Conservation (phyloP, 805 yeast species). For the Kodamaea neixiangensis region DNA sequence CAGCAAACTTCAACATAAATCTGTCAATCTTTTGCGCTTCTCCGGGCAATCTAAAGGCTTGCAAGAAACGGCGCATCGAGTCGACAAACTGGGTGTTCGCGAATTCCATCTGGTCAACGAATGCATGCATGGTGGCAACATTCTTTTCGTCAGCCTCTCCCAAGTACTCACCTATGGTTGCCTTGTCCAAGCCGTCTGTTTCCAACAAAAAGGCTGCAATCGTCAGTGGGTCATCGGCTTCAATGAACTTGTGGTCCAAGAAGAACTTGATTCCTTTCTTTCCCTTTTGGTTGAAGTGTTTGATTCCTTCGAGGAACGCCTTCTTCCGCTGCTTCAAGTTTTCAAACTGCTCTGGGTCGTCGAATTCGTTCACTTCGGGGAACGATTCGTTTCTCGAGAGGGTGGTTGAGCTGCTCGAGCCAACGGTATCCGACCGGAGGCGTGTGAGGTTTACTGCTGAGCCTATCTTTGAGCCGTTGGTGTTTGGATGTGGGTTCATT, state of each 20-base stretch:
- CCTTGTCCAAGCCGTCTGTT: slow-evolving; percentile 78
- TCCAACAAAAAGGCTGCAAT: slow-evolving; percentile 74
- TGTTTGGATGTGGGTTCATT: slow-evolving; percentile 13
- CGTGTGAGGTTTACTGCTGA: slow-evolving; percentile 15
- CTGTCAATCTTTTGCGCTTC: slow-evolving; percentile 98
- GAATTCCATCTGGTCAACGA: slow-evolving; percentile 87
- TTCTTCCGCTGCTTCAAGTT: slow-evolving; percentile 80
- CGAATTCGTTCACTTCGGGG: slow-evolving; percentile 30
- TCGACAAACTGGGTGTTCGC: slow-evolving; percentile 69
- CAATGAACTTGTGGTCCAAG: slow-evolving; percentile 62
- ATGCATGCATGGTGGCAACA: slow-evolving; percentile 86
- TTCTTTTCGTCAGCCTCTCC: slow-evolving; percentile 86
- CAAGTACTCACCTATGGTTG: slow-evolving; percentile 84
- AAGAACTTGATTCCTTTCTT: slow-evolving; percentile 72
- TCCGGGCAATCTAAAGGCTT: slow-evolving; percentile 92
- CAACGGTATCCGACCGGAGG: slow-evolving; percentile 31
- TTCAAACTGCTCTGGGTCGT: slow-evolving; percentile 85
- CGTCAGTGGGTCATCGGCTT: slow-evolving; percentile 57
- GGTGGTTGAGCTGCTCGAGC: slow-evolving; percentile 27
- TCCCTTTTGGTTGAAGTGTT: slow-evolving; percentile 82
- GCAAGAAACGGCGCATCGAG: slow-evolving; percentile 82
- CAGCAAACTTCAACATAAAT: slow-evolving; percentile 95
- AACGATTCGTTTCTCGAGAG: slow-evolving; percentile 35
- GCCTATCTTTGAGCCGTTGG: slow-evolving; percentile 3
- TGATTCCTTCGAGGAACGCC: slow-evolving; percentile 73